These are phyloP conservation scores for Bipolaris gigantea DNA, from an alignment of 2,329 filamentous ascomycete species.

Conservation along the genomic window DNA sequence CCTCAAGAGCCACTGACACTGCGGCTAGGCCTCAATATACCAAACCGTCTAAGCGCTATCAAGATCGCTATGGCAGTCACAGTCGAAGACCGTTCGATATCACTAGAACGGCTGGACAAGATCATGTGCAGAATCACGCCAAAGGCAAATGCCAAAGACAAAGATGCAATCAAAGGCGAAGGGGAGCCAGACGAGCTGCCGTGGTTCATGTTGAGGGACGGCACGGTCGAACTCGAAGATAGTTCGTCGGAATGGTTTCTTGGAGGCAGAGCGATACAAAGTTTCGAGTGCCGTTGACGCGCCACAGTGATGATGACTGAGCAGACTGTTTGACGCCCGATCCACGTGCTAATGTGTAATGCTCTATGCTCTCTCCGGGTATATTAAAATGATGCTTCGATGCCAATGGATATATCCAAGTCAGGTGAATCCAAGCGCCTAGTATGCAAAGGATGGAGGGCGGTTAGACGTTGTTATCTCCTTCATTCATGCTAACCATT, in stretches of 20 bases:
- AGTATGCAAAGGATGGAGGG: slow-evolving; percentile 29
- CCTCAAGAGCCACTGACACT: not conserved
- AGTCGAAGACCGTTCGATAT: slow-evolving; percentile 10
- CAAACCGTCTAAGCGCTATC: slow-evolving; percentile 13
- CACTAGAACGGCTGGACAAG: slow-evolving; percentile 19
- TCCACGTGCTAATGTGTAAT: not conserved
- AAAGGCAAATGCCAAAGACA: slow-evolving; percentile 19
- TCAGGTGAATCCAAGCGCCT: slow-evolving; percentile 26
- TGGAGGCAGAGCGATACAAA: slow-evolving; percentile 39
- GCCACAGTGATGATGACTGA: not conserved
- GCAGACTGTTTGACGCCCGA: not conserved
- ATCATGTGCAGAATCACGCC: slow-evolving; percentile 26
- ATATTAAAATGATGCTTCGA: slow-evolving; percentile 15
- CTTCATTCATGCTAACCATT: slow-evolving; percentile 50
- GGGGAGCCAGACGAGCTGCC: slow-evolving; percentile 19
- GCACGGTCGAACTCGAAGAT: slow-evolving; percentile 35
- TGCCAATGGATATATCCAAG: slow-evolving; percentile 12
- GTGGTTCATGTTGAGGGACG: slow-evolving; percentile 37
- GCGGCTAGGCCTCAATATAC: slow-evolving; percentile 16
- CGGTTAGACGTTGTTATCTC: slow-evolving; percentile 41
- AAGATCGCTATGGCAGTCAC: slow-evolving; percentile 25
- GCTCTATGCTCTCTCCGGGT: slow-evolving; percentile 15
- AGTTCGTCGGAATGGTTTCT: slow-evolving; percentile 35
- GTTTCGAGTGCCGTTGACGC: slow-evolving; percentile 38
- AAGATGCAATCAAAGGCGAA: slow-evolving; percentile 5